Evolutionary conservation across 257 asterid genomes (phyloP), one percentile per base, ranked within the genome.

Genomic region (Solanum piurae): DNA sequence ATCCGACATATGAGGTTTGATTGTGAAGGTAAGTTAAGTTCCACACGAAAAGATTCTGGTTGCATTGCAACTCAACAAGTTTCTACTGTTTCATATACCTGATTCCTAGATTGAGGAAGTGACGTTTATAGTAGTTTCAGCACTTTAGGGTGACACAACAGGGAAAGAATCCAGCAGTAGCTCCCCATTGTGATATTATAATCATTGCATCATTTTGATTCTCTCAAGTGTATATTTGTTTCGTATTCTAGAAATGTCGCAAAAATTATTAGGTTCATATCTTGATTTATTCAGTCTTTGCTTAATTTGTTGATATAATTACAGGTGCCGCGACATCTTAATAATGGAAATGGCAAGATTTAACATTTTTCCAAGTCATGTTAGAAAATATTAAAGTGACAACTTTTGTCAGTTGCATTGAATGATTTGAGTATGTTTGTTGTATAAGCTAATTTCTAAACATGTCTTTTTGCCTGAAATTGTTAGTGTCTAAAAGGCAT

Each of bases 51-150:
- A 16, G 46, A 68, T 37, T 23, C 46, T 18, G 38, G 49, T 46
- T 66, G 66, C 87, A 42, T 84, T 37, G 75, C 75, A 68, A 73
- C 75, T 77, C 76, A 62, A 79, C 80, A 64, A 89, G 92, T 85
- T 89, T 75, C 90, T 42, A 86, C 37, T 34, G 55, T n/a, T 58
- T 27, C 52, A 11, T 86, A 31, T 44, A 79, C 25, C 66, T 9
- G 85, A 80, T 80, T 80, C 68, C 42, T 27, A 49, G 69, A 49
- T 82, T 8, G 3, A 82, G 42, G 69, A 31, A 46, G 42, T 49
- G 20, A 18, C 7, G 69, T 82, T 82, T 52, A 29, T 82, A 29
- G 12, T 82, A 49, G 42, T 82, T 82, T 82, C 85, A 82, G 85
- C 44, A 46, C 44, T 82, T 29, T 31, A 46, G 40, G 9, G 16